Conservation (phyloP, 306 rosid species). For the Comarum palustre region DNA sequence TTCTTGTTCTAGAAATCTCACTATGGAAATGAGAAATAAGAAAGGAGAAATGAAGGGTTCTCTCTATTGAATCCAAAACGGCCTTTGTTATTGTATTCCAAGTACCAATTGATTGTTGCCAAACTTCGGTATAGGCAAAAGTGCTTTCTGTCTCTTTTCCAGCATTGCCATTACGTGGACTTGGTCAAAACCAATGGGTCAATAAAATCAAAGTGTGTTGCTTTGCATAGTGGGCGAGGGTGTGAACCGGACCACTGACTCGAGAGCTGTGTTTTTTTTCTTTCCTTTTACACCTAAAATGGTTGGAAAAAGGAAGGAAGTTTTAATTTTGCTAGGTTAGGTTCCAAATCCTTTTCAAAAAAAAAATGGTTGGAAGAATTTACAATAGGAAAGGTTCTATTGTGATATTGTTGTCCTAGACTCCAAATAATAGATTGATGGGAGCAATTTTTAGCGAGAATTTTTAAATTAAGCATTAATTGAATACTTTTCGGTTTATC, state of each 20-base stretch:
- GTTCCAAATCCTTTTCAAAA: no score
- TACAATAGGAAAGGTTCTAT: background rate
- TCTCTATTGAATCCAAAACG: constrained; percentile 4
- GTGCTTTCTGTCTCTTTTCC: background rate
- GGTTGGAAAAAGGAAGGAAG: background rate
- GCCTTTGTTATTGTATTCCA: background rate
- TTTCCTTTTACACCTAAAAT: background rate
- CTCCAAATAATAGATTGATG: no score
- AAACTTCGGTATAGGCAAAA: background rate
- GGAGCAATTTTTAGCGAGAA: no score
- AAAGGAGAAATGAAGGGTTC: background rate
- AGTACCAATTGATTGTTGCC: background rate
- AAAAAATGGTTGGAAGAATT: background rate
- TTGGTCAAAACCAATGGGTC: constrained; percentile 12
- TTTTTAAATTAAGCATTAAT: no score
- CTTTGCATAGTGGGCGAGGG: constrained; percentile 10
- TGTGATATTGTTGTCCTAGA: background rate
- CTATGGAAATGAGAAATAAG: background rate
- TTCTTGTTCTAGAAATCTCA: background rate
- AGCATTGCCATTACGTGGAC: constrained; percentile 10
- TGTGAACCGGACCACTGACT: constrained; percentile 10
- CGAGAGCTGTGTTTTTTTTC: constrained; percentile 1
- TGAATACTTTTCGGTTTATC: no score
- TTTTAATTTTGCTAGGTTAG: no score
- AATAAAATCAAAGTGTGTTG: background rate